Evolutionary conservation across 352 stramenopile genomes (phyloP).

Genomic region (Globisporangium paroecandrum): DNA sequence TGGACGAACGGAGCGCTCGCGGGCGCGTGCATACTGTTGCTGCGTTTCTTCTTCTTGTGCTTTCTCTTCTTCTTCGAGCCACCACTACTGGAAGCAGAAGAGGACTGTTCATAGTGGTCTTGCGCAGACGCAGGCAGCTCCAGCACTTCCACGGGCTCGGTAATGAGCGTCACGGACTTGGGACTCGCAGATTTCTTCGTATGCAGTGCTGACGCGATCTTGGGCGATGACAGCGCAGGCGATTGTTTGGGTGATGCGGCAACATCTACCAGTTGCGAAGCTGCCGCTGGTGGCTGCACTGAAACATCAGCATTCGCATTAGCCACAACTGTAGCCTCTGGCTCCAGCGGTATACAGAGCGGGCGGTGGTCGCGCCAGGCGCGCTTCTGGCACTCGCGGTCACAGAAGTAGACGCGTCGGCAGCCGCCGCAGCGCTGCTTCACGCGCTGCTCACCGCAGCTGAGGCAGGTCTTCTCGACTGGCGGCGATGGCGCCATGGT

Average conservation of each 20-base stretch:
- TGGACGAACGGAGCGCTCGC: constrained; percentile 24
- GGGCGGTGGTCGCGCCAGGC: constrained; percentile 59
- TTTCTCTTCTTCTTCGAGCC: constrained; percentile 63
- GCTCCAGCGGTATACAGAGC: constrained; percentile 24
- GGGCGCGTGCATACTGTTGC: constrained; percentile 59
- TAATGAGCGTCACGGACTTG: constrained; percentile 45
- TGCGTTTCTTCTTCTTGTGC: constrained; percentile 68
- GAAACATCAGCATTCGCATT: background rate
- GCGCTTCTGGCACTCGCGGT: constrained; percentile 65
- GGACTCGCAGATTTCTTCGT: constrained; percentile 12
- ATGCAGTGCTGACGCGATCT: constrained; percentile 7
- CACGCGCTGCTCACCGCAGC: constrained; percentile 38
- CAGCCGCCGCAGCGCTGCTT: constrained; percentile 78
- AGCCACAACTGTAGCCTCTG: constrained; percentile 7
- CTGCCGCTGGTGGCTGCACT: constrained; percentile 1
- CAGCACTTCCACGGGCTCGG: constrained; percentile 42
- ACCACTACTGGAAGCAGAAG: background rate
- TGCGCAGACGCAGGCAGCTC: constrained; percentile 24
- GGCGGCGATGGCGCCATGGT: background rate
- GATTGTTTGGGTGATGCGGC: background rate
- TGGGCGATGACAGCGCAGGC: background rate
- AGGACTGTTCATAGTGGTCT: constrained; percentile 4
- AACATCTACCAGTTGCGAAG: background rate
- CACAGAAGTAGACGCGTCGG: constrained; percentile 70
- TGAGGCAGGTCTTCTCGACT: constrained; percentile 27